phyloP scores from a whole-genome alignment of 2,329 filamentous ascomycete species.

The Fusarium sp. region DNA sequence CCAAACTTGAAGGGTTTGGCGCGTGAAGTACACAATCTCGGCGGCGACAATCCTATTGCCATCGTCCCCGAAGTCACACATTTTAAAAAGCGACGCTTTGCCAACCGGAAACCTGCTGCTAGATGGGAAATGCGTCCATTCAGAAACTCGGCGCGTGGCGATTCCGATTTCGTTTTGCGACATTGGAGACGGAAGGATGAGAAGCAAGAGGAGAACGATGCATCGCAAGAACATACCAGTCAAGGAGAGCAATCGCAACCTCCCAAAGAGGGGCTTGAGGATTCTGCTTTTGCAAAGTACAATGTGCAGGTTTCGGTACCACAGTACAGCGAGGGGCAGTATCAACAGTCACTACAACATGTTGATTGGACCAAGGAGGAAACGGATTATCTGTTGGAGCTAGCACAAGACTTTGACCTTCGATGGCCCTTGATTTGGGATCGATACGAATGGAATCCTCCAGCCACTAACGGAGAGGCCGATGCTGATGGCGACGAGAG shows the following conservation, averaged over 20 bases:
- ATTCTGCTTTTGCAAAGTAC: conserved; percentile 83
- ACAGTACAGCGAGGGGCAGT: conserved; percentile 87
- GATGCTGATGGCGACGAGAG: conserved; percentile 59
- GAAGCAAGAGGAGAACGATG: conserved; percentile 50
- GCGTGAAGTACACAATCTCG: conserved; percentile 72
- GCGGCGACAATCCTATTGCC: conserved; percentile 73
- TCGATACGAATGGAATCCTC: conserved; percentile 80
- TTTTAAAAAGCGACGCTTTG: conserved; percentile 69
- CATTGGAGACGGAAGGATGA: conserved; percentile 82
- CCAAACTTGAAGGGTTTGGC: conserved; percentile 72
- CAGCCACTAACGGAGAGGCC: conserved; percentile 57
- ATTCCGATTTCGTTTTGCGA: conserved; percentile 73
- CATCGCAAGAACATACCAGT: conserved; percentile 46
- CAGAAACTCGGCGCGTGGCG: conserved; percentile 78
- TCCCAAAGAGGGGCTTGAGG: conserved; percentile 56
- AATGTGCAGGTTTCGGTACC: conserved; percentile 84
- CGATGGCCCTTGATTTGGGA: conserved; percentile 94
- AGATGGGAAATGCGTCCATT: conserved; percentile 78
- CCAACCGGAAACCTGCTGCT: conserved; percentile 65
- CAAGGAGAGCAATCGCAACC: conserved; percentile 33
- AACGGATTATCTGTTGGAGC: conserved; percentile 86
- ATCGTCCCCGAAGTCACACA: conserved; percentile 70
- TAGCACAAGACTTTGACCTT: conserved; percentile 82
- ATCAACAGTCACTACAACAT: conserved; percentile 77
- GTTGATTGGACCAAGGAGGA: conserved; percentile 91